phyloP scores from a whole-genome alignment of 805 yeast genomes.

The Starmerella apicola region DNA sequence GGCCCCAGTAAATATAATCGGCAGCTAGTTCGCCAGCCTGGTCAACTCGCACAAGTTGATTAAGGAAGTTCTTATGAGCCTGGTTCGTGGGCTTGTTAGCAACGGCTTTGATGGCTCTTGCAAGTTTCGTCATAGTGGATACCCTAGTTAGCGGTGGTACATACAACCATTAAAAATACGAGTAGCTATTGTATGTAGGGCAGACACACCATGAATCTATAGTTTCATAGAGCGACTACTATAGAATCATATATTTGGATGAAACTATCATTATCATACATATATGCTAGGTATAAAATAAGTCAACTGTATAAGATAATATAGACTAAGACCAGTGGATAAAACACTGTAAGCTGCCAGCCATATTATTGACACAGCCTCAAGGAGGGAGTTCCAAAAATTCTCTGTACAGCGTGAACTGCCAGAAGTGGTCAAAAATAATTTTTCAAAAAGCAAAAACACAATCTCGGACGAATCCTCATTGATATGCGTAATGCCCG shows the following conservation, averaged over 20 bases:
- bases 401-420: constrained; percentile 20
- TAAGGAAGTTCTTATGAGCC: constrained; percentile 22
- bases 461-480: constrained; percentile 99
- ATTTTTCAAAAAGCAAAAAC: constrained; percentile 99
- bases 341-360: too few relatives aligned
- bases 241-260: too few relatives aligned
- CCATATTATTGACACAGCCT: too few relatives aligned
- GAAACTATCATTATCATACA: too few relatives aligned
- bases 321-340: too few relatives aligned
- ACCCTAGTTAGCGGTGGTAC: too few relatives aligned
- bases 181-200: too few relatives aligned
- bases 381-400: constrained; percentile 21
- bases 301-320: too few relatives aligned
- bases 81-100: constrained; percentile 15
- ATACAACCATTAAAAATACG: too few relatives aligned
- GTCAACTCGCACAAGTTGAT: constrained; percentile 59
- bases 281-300: too few relatives aligned
- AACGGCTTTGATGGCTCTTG: constrained; percentile 22
- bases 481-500: constrained; percentile 99
- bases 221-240: too few relatives aligned
- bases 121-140: constrained; percentile 9
- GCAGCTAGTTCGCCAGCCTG: constrained; percentile 99
- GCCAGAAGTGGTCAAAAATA: constrained; percentile 71
- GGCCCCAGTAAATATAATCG: constrained; percentile 84
- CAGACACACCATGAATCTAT: too few relatives aligned